Conservation (phyloP, 345 rosid genomes). For the Brassica carinata region DNA sequence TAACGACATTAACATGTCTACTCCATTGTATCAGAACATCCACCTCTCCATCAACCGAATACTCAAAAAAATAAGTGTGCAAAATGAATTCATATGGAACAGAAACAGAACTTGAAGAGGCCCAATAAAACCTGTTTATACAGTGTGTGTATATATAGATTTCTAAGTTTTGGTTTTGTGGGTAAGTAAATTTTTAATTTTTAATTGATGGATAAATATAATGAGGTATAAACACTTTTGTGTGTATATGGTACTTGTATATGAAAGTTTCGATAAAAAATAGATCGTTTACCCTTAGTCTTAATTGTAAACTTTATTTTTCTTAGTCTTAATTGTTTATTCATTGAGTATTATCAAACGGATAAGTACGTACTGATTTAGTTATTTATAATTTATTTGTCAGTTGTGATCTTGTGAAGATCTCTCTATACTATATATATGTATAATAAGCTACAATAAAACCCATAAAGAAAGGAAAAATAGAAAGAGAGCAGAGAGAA, state of each 20-base stretch:
- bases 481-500: neutral
- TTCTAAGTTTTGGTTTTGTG: too few species aligned
- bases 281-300: too few species aligned
- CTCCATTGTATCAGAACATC: conserved; percentile 23
- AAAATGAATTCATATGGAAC: conserved; percentile 25
- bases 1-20: conserved; percentile 38
- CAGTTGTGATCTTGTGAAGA: neutral
- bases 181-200: too few species aligned
- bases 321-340: too few species aligned
- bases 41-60: conserved; percentile 29
- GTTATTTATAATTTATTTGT: neutral
- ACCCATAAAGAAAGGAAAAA: too few species aligned
- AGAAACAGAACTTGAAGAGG: conserved; percentile 21
- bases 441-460: neutral
- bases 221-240: too few species aligned
- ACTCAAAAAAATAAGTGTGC: conserved; percentile 37
- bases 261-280: too few species aligned
- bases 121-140: conserved; percentile 9
- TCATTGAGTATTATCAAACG: neutral
- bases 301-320: too few species aligned
- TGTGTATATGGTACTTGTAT: too few species aligned
- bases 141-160: conserved; percentile 30
- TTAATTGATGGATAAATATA: too few species aligned
- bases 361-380: neutral
- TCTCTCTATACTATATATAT: neutral